phyloP scores from a whole-genome alignment of 2,329 filamentous ascomycete genomes.

The Arthroderma uncinatum region DNA sequence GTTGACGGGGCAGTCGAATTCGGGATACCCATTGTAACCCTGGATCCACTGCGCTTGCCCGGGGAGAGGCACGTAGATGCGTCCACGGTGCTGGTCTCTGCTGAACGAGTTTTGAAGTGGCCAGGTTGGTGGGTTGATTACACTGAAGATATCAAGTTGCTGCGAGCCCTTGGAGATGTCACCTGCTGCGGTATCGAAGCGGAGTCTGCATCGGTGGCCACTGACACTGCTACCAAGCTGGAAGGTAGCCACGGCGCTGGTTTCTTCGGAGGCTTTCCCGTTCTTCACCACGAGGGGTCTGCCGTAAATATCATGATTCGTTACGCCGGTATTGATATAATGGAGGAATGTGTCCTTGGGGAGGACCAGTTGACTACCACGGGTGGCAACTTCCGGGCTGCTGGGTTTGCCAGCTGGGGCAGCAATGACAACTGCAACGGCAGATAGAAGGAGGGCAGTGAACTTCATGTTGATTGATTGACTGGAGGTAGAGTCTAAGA shows the following conservation, averaged over 20 bases:
- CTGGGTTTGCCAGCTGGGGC: conserved; percentile 8
- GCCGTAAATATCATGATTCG: conserved; percentile 18
- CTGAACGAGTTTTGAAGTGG: not conserved
- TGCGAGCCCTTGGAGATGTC: conserved; percentile 18
- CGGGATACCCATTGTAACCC: conserved; percentile 16
- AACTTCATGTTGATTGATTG: conserved; percentile 14
- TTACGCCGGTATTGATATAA: conserved; percentile 17
- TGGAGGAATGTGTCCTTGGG: conserved; percentile 18
- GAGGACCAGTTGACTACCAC: conserved; percentile 15
- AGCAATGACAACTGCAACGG: conserved; percentile 11
- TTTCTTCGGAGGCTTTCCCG: conserved; percentile 16
- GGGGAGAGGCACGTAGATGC: conserved; percentile 13
- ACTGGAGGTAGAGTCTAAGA: not conserved
- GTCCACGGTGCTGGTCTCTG: conserved; percentile 17
- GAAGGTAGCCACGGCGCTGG: conserved; percentile 20
- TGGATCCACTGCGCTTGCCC: conserved; percentile 17
- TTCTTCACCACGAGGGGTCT: conserved; percentile 20
- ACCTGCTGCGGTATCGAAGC: conserved; percentile 17
- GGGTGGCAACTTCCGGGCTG: conserved; percentile 3
- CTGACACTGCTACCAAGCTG: conserved; percentile 11
- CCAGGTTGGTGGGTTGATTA: conserved; percentile 16
- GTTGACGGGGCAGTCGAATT: conserved; percentile 18
- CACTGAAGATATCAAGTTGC: conserved; percentile 19
- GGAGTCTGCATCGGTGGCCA: conserved; percentile 17
- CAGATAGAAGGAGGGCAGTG: conserved; percentile 10